Base-by-base conservation (phyloP, 441 rosid genomes). In the Corymbia calophylla region DNA sequence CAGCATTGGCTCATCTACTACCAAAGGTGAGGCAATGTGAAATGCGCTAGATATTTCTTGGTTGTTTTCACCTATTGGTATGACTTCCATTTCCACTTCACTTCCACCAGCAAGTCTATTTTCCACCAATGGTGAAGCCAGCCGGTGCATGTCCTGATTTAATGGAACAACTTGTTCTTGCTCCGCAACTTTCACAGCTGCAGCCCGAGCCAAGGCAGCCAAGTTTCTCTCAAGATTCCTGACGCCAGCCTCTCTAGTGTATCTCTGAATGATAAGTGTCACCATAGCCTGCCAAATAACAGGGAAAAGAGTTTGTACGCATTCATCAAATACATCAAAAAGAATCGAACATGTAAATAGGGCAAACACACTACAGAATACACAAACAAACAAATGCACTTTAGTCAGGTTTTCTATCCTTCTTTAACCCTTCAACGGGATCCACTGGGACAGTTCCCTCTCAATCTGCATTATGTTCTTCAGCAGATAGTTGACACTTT, bases 201-300 rank as follows among this genome's bases (percentile, higher is more conserved):
- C 99, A 91, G 99, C 99, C 92, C 99, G 98, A 92, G 99, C 99
- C 92, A 97, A 89, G 87, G 99, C 99, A 93, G 99, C 97, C 94
- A 98, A 91, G 90, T 95, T 96, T 90, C 99, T 96, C 93, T 97
- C 99, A 91, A 98, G 92, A 93, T 92, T 96, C 88, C 99, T 95
- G 88, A 98, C 99, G 70, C 99, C 99, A 21, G 99, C 99, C 94
- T 98, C 99, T 91, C 99, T 97, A 90, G 99, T 98, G 94, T 98
- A 98, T 92, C 98, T 93, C 91, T 96, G 97, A 89, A 98, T 97
- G 88, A 98, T 91, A 89, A 96, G 96, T 94, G 94, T 94, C 93
- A 98, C 99, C 94, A 93, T 94, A 91, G 91, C 96, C 99, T 98
- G 90, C 91, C 88, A 92, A 14, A 49, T 21, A 19, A 68, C 85